Conservation (phyloP, 2,329 filamentous ascomycete species). For the Pezicula carpinea region DNA sequence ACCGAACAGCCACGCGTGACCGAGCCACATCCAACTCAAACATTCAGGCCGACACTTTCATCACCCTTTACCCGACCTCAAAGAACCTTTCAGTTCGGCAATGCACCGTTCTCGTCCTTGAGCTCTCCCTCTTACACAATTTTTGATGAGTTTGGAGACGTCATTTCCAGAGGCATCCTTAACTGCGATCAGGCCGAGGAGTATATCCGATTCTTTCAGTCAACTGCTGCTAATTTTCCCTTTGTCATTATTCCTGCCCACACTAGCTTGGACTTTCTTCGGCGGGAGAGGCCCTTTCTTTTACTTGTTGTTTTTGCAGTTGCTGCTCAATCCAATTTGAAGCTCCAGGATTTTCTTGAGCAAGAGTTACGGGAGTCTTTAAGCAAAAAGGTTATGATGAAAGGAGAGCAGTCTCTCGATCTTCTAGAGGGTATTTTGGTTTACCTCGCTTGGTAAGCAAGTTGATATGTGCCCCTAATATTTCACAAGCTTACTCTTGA, state of each 20-base stretch:
- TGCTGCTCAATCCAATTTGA: slow-evolving; percentile 42
- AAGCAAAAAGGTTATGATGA: slow-evolving; percentile 51
- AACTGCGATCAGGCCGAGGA: slow-evolving; percentile 14
- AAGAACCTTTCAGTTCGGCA: background rate
- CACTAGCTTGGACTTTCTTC: slow-evolving; percentile 41
- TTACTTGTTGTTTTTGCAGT: slow-evolving; percentile 49
- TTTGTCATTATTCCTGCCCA: slow-evolving; percentile 25
- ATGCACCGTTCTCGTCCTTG: slow-evolving; percentile 36
- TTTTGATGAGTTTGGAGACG: slow-evolving; percentile 32
- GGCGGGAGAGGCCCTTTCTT: slow-evolving; percentile 44
- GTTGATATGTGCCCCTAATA: background rate
- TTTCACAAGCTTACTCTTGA: background rate
- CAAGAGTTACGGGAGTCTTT: slow-evolving; percentile 53
- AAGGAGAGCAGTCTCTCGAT: slow-evolving; percentile 52
- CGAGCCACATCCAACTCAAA: background rate
- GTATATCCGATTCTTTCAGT: slow-evolving; percentile 8
- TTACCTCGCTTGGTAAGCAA: slow-evolving; percentile 50
- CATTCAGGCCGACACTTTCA: background rate
- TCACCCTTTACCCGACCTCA: background rate
- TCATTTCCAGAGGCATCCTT: slow-evolving; percentile 10
- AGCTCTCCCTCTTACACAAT: slow-evolving; percentile 44
- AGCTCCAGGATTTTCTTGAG: slow-evolving; percentile 50
- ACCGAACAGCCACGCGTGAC: background rate
- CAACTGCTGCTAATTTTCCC: slow-evolving; percentile 13
- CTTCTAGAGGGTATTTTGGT: slow-evolving; percentile 52